phyloP scores from a whole-genome alignment of 768 basidiomycete genomes.

The Termitomyces sp. region DNA sequence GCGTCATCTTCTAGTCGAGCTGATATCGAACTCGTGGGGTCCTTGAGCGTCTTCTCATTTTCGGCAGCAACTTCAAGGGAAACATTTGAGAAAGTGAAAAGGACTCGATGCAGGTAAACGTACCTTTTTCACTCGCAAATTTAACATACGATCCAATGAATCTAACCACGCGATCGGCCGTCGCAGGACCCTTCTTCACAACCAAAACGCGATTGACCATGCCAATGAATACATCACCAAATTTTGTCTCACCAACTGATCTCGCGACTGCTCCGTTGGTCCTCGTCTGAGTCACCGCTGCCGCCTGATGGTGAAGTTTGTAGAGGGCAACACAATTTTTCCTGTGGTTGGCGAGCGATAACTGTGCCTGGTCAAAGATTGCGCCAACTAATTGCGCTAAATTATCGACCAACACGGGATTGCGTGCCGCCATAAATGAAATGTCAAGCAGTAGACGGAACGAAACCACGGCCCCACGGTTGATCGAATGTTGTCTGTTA shows the following conservation, averaged over 20 bases:
- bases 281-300: constrained; percentile 42
- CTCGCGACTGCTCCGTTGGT: constrained; percentile 42
- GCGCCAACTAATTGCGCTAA: constrained; percentile 30
- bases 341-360: constrained; percentile 79
- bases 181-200: constrained; percentile 81
- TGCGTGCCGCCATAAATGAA: constrained; percentile 18
- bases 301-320: constrained; percentile 73
- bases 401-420: constrained; percentile 20
- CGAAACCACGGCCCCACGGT: not conserved
- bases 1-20: constrained; percentile 34
- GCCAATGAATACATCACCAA: constrained; percentile 69
- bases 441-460: not conserved
- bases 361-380: constrained; percentile 77
- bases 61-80: constrained; percentile 21
- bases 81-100: not conserved
- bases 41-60: constrained; percentile 22
- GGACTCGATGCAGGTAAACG: constrained; percentile 16
- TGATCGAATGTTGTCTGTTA: constrained; percentile 2
- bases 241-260: constrained; percentile 71
- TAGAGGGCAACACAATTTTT: constrained; percentile 88
- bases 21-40: constrained; percentile 17
- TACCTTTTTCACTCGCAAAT: constrained; percentile 81
- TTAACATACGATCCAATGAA: constrained; percentile 83
- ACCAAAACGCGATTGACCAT: constrained; percentile 67
- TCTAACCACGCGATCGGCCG: constrained; percentile 80